Evolutionary conservation across 2,329 filamentous ascomycete genomes (phyloP), one percentile per base, ranked within the genome.

Genomic region (Neonectria ditissima): DNA sequence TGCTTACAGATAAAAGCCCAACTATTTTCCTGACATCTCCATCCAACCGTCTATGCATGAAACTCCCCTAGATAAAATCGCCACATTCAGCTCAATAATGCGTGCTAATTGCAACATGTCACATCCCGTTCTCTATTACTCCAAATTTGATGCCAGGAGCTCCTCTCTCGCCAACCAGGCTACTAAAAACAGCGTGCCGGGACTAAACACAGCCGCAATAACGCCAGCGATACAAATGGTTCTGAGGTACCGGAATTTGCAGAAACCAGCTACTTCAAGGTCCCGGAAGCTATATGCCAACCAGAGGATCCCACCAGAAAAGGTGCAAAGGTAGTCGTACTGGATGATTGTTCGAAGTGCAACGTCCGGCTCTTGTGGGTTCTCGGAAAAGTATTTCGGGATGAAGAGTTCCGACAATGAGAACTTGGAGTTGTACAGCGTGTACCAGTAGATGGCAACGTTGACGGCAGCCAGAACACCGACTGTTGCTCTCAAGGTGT

Each of bases 301-400:
- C 73, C 75, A 77, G 1, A 73, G 6, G 6, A 72, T 58, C 2
- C 62, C 63, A 0, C 72, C 66, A 0, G 51, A 39, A 7, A 66
- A 69, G 14, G 62, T 62, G 28, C 67, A 68, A 4, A 76, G 52
- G n/a, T 74, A 71, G 18, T 77, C 75, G 28, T 71, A 76, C 53
- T 77, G 75, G 0, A 77, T 62, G 2, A 77, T 51, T 1, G 62
- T 68, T 16, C 67, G 59, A 0, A 76, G 47, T 2, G 65, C 65
- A 1, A 65, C 52, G 0, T 59, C 55, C 2, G 69, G 45, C 0
- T 63, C 44, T 30, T 62, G 32, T 0, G 75, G 74, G 1, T 37
- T 57, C 9, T 65, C 48, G 8, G 66, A 16, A 2, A 76, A 57
- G 11, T 76, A 68, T 37, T 65, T 65, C 0, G 74, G 75, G 0